phyloP scores from a whole-genome alignment of 148 eudicot species.

The Pharnaceum exiguum region DNA sequence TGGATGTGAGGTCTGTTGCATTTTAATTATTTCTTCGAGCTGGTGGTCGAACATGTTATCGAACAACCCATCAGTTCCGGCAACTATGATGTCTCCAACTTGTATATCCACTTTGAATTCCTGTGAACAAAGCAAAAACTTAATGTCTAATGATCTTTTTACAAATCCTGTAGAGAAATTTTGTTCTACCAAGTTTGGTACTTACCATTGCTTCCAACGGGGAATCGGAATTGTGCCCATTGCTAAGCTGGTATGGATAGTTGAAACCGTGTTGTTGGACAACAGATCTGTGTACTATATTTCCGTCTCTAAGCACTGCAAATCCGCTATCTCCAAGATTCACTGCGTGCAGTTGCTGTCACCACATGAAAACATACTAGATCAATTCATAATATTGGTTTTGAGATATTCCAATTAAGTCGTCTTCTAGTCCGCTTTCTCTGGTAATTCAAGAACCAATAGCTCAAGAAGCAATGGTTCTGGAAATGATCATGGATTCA shows the following conservation, averaged over 20 bases:
- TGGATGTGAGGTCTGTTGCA: neutral
- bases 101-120: conserved; percentile 1
- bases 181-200: no score
- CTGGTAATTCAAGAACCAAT: no score
- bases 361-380: neutral
- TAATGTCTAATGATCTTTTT: no score
- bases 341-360: conserved; percentile 4
- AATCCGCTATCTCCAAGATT: conserved; percentile 26
- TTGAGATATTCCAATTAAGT: no score
- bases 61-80: conserved; percentile 30
- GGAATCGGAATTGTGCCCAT: neutral
- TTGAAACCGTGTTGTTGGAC: conserved; percentile 22
- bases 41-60: conserved; percentile 20
- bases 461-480: no score
- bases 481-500: no score
- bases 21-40: conserved; percentile 11
- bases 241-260: conserved; percentile 24
- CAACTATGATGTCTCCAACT: conserved; percentile 20
- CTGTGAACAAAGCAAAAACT: no score
- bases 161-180: no score
- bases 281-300: conserved; percentile 8
- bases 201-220: conserved; percentile 17
- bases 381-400: no score
- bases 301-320: conserved; percentile 15
- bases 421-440: no score